phyloP scores from a whole-genome alignment of 371 early-diverging fungal genomes.

The Chytridiales sp. region DNA sequence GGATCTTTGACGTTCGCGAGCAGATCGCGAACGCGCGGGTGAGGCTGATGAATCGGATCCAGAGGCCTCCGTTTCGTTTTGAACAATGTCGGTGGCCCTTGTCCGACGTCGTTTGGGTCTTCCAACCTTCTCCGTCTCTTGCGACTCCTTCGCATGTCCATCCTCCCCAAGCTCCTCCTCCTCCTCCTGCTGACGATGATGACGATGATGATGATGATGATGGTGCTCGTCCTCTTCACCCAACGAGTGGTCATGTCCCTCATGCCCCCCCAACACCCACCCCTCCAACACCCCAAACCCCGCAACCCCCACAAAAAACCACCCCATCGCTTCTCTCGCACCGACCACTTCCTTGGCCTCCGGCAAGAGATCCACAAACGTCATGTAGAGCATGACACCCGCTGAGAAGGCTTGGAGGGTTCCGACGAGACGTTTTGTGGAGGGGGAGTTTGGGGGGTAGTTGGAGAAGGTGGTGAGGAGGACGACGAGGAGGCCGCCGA shows the following conservation, averaged over 20 bases:
- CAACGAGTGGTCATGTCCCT: constrained; percentile 28
- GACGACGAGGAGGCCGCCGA: constrained; percentile 46
- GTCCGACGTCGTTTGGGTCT: no score
- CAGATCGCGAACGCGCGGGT: no score
- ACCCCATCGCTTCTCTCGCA: constrained; percentile 42
- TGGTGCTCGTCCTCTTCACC: constrained; percentile 25
- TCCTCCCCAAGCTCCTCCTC: no score
- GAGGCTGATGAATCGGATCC: no score
- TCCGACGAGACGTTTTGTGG: constrained; percentile 39
- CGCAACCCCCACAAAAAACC: constrained; percentile 49
- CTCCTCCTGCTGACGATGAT: no score
- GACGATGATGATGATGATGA: constrained; percentile 3
- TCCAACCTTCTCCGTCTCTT: no score
- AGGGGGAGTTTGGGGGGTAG: no score
- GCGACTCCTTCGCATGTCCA: no score
- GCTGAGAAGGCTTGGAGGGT: constrained; percentile 47
- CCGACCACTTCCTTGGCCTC: constrained; percentile 46
- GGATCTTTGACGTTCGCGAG: no score
- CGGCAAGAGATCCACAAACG: constrained; percentile 53
- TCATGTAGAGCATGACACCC: constrained; percentile 59
- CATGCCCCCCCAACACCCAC: constrained; percentile 19
- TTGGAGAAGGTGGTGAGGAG: no score
- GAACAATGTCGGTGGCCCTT: no score
- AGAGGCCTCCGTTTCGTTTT: no score
- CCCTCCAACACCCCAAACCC: constrained; percentile 45